These are phyloP conservation scores for Proliferodiscus dingleyae DNA, from an alignment of 2,329 filamentous ascomycete genomes.

Conservation along the genomic window DNA sequence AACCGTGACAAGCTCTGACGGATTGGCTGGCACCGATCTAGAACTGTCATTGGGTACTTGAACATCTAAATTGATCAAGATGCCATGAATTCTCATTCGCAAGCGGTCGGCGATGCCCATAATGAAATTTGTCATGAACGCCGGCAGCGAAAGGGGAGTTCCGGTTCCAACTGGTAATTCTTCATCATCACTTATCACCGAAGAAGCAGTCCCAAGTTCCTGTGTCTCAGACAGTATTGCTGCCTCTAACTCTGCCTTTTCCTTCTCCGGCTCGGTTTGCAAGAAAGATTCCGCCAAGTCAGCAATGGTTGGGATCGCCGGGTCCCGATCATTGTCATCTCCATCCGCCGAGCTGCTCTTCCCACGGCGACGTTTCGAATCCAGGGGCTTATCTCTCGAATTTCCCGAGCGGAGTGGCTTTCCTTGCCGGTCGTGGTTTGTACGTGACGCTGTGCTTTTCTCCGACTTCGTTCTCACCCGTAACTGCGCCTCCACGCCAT, in stretches of 20 bases:
- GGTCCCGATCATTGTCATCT: conserved; percentile 24
- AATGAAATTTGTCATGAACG: conserved; percentile 66
- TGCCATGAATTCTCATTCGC: conserved; percentile 59
- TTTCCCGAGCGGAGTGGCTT: conserved; percentile 23
- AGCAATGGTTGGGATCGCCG: conserved; percentile 60
- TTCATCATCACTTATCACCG: conserved; percentile 56
- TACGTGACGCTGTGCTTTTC: conserved; percentile 31
- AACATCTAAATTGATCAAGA: conserved; percentile 63
- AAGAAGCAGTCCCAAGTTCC: conserved; percentile 56
- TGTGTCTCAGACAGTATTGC: conserved; percentile 60
- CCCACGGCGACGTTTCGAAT: conserved; percentile 1
- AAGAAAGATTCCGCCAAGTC: conserved; percentile 76
- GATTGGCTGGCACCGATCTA: conserved; percentile 33
- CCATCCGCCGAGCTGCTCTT: conserved; percentile 8
- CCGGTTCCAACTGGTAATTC: conserved; percentile 63
- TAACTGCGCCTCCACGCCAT: conserved; percentile 71
- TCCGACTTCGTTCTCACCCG: conserved; percentile 40
- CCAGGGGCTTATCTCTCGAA: not conserved
- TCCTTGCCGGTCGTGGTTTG: conserved; percentile 30
- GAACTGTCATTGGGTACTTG: conserved; percentile 46
- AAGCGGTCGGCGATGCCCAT: conserved; percentile 70
- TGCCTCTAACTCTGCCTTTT: conserved; percentile 64
- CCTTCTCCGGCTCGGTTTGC: conserved; percentile 61
- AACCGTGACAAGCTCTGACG: conserved; percentile 54
- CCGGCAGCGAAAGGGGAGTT: conserved; percentile 62